Conservation (phyloP, 2,329 filamentous ascomycete genomes). For the Sarocladium oryzae region DNA sequence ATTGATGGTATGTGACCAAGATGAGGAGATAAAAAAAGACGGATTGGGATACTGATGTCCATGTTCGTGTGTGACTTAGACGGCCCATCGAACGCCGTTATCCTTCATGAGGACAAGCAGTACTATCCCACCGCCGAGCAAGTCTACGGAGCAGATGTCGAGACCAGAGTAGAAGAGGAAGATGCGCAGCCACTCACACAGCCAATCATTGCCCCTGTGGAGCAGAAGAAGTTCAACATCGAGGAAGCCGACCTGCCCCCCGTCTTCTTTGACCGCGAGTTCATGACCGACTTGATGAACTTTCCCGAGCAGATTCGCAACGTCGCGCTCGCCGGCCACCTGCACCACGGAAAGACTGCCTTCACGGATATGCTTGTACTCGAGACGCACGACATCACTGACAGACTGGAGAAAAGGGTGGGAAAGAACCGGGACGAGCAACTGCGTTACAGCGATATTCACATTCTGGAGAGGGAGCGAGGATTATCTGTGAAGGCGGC, state of each 20-base stretch:
- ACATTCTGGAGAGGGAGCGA: slow-evolving; percentile 80
- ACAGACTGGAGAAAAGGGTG: slow-evolving; percentile 71
- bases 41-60: no score
- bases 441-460: slow-evolving; percentile 89
- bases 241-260: slow-evolving; percentile 86
- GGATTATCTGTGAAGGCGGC: slow-evolving; percentile 88
- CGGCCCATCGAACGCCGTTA: slow-evolving; percentile 91
- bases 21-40: neutral
- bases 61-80: slow-evolving; percentile 41
- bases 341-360: slow-evolving; percentile 96
- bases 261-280: slow-evolving; percentile 80
- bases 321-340: slow-evolving; percentile 81
- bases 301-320: slow-evolving; percentile 93
- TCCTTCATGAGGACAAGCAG: slow-evolving; percentile 98
- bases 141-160: slow-evolving; percentile 88
- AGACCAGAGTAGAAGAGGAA: slow-evolving; percentile 93
- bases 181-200: slow-evolving; percentile 89
- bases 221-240: slow-evolving; percentile 93
- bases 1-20: slow-evolving; percentile 58
- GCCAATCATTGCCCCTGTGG: slow-evolving; percentile 87
- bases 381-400: slow-evolving; percentile 84
- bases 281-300: slow-evolving; percentile 94
- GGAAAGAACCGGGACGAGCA: slow-evolving; percentile 83
- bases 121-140: slow-evolving; percentile 98
- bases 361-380: slow-evolving; percentile 98